Evolutionary conservation across 768 basidiomycete genomes (phyloP), one percentile per base, ranked within the genome.

Genomic region (Mycena belliarum): DNA sequence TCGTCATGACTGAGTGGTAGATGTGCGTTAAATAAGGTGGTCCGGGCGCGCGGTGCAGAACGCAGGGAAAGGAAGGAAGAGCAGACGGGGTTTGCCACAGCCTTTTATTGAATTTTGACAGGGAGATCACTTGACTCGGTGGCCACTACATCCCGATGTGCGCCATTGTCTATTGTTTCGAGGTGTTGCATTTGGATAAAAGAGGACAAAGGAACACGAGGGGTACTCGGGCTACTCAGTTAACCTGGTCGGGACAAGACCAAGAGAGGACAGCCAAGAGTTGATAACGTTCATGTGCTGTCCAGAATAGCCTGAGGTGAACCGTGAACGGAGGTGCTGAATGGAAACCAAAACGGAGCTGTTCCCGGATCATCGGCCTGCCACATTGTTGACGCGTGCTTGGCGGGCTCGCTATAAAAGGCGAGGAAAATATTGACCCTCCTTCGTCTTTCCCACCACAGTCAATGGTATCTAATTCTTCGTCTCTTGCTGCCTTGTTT

Each of bases 81-180:
- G 24, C 33, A 3, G 35, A 49, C 43, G 42, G 48, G 32, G 43
- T 23, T 50, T 46, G 6, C 23, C 26, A 23, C 26, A 43, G 42
- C 42, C 47, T 44, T 24, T 35, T 29, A 25, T 35, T n/a, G 29
- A 49, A 25, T 52, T 49, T 35, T 15, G 6, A 4, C 4, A 15
- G 12, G 12, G 33, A 3, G 57, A 51, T 57, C 56, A 57, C 49
- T 57, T 57, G 56, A 51, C 56, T 23, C 20, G 29, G 29, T 12
- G 37, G 25, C 52, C 52, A 47, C 35, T 2, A 28, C 28, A 21
- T 43, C 23, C 48, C 15, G 6, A 40, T 55, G 37, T 35, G 16
- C 7, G 29, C 29, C 29, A 32, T 32, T 5, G 1, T 9, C 53
- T 38, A 56, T 49, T 56, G 48, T 49, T 38, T 33, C 29, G 48